A percentile compares a stretch with the other conserved stretches of the same genome.
Evolutionary conservation across 2,329 filamentous ascomycete species (phyloP).

Genomic region (Trichophaea hybrida): DNA sequence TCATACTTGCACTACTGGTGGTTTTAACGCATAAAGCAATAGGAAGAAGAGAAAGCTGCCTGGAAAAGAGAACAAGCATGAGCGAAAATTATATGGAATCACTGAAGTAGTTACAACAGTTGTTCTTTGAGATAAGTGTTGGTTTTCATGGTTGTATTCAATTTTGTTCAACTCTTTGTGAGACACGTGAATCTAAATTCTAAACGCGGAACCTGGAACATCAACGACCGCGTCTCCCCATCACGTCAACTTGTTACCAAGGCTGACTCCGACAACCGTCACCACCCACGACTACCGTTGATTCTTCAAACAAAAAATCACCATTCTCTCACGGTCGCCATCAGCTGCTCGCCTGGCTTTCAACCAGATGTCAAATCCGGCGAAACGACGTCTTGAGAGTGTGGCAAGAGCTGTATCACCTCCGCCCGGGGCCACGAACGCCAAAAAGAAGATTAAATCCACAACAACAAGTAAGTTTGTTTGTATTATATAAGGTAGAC

Average conservation of each 20-base stretch:
- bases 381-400: neutral
- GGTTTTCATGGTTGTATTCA: no score
- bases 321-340: neutral
- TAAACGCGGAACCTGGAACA: no score
- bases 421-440: conserved; percentile 18
- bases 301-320: neutral
- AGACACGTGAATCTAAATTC: no score
- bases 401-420: conserved; percentile 11
- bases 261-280: neutral
- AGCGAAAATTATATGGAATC: no score
- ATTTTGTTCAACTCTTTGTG: no score
- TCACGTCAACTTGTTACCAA: neutral
- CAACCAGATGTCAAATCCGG: neutral
- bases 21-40: no score
- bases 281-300: neutral
- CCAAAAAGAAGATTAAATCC: conserved; percentile 28
- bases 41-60: no score
- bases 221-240: neutral
- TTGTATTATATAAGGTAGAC: neutral
- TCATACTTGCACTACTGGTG: no score
- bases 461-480: conserved; percentile 28
- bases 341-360: neutral
- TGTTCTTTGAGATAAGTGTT: no score
- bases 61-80: no score
- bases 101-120: no score